Conservation (phyloP, 176 grass and related monocot genomes). For the Avena eriantha region DNA sequence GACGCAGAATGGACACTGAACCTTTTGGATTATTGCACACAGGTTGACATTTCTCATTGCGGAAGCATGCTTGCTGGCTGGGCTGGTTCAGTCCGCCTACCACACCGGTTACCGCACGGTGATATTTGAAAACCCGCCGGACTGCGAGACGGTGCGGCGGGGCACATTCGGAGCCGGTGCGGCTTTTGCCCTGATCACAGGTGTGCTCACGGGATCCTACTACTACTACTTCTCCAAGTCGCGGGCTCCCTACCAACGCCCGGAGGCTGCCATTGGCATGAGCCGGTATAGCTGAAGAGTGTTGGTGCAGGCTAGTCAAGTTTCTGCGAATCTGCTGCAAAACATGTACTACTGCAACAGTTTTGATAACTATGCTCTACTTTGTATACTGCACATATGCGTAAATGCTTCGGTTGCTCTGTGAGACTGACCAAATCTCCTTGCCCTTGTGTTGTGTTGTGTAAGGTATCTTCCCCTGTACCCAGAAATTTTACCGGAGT, state of each 20-base stretch:
- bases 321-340: neutral
- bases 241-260: constrained; percentile 37
- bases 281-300: constrained; percentile 44
- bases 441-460: neutral
- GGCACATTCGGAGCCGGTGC: constrained; percentile 82
- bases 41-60: constrained; percentile 87
- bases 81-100: constrained; percentile 72
- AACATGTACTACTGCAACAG: constrained; percentile 25
- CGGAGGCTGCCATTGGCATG: constrained; percentile 66
- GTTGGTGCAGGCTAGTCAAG: neutral
- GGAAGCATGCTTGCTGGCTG: constrained; percentile 78
- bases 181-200: constrained; percentile 72
- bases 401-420: neutral
- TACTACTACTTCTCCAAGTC: constrained; percentile 73
- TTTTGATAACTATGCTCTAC: constrained; percentile 40
- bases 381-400: constrained; percentile 23
- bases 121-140: constrained; percentile 59
- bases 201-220: constrained; percentile 69
- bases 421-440: constrained; percentile 7
- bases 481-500: no score
- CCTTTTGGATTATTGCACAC: neutral
- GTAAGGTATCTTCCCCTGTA: constrained; percentile 1
- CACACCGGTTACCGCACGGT: constrained; percentile 74
- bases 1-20: neutral
- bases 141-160: constrained; percentile 62